phyloP scores from a whole-genome alignment of 176 grass and related monocot genomes.

The Calamus simplicifolius region DNA sequence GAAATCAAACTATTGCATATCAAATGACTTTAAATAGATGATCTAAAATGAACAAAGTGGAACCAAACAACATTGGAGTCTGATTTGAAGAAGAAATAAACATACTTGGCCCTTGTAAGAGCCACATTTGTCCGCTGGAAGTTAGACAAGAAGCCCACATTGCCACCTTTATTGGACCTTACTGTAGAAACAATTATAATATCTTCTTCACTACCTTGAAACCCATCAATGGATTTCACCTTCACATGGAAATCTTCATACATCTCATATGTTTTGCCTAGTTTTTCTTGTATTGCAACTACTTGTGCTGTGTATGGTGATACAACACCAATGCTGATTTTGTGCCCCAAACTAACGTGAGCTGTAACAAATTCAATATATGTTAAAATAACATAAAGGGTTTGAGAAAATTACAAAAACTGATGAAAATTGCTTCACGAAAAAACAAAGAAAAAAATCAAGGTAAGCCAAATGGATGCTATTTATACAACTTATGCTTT shows the following conservation, averaged over 20 bases:
- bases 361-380: background rate
- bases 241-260: conserved; percentile 2
- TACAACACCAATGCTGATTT: conserved; percentile 58
- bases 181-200: conserved; percentile 83
- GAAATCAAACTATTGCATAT: conserved; percentile 11
- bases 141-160: conserved; percentile 69
- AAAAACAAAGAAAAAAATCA: too few relatives aligned
- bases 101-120: conserved; percentile 73
- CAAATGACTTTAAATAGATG: too few relatives aligned
- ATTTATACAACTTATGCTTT: too few relatives aligned
- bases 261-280: conserved; percentile 28
- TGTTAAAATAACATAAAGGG: too few relatives aligned
- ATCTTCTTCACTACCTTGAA: conserved; percentile 79
- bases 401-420: too few relatives aligned
- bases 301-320: conserved; percentile 81
- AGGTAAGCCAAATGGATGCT: too few relatives aligned
- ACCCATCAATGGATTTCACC: conserved; percentile 76
- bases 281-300: conserved; percentile 45
- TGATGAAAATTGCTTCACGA: too few relatives aligned
- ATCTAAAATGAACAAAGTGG: conserved; percentile 17
- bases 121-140: conserved; percentile 64
- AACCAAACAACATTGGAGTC: background rate
- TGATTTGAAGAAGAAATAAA: conserved; percentile 1
- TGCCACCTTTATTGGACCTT: conserved; percentile 62
- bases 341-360: background rate